These are phyloP conservation scores for Dipodascopsis tothii DNA, from an alignment of 805 yeast genomes.

Conservation along the genomic window DNA sequence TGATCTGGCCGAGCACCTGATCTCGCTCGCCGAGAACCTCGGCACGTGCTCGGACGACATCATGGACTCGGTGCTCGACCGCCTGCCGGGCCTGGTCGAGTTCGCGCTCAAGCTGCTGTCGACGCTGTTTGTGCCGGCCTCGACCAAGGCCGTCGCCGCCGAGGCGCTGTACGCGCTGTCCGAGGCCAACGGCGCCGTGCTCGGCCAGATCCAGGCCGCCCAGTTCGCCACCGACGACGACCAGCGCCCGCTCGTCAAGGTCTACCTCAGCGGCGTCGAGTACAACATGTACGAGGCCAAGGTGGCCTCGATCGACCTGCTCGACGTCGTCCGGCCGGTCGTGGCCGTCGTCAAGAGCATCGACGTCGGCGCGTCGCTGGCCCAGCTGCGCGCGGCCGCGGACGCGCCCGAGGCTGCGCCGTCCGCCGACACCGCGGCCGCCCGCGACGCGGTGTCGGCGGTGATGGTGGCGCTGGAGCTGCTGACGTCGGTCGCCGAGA, in stretches of 20 bases:
- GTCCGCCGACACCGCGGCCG: conserved; percentile 20
- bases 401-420: conserved; percentile 4
- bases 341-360: neutral
- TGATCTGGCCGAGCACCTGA: conserved; percentile 64
- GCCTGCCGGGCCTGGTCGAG: conserved; percentile 23
- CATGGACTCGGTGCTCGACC: conserved; percentile 30
- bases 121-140: conserved; percentile 3
- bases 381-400: neutral
- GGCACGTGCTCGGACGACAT: conserved; percentile 25
- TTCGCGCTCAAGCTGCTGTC: conserved; percentile 15
- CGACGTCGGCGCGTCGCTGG: conserved; percentile 1
- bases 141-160: conserved; percentile 23
- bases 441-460: conserved; percentile 51
- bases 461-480: conserved; percentile 69
- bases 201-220: conserved; percentile 9
- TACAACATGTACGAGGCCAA: conserved; percentile 13
- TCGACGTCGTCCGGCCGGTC: conserved; percentile 5
- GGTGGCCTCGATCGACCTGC: conserved; percentile 9
- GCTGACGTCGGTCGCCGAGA: conserved; percentile 66
- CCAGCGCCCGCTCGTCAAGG: conserved; percentile 6
- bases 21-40: conserved; percentile 61
- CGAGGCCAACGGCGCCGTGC: conserved; percentile 26
- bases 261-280: conserved; percentile 15
- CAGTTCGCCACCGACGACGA: conserved; percentile 1
- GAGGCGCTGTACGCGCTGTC: conserved; percentile 30